These are phyloP conservation scores for Fusarium camptoceras DNA, from an alignment of 2,329 filamentous ascomycete genomes.

Conservation along the genomic window DNA sequence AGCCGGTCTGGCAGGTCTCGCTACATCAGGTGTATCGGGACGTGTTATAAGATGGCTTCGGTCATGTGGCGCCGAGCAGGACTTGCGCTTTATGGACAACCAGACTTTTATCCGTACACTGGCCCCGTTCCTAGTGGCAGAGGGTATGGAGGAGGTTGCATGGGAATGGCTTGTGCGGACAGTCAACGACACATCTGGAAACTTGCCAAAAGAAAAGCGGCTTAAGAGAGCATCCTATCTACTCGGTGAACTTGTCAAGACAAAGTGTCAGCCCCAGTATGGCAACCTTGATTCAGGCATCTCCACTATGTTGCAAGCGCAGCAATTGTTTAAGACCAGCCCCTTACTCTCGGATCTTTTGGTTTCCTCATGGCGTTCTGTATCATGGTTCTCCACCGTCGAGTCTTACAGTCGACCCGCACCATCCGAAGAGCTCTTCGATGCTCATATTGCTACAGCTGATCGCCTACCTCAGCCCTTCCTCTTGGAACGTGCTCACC, in stretches of 20 bases:
- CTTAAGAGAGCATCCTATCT: slow-evolving; percentile 49
- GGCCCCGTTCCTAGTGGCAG: slow-evolving; percentile 63
- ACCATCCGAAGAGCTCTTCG: slow-evolving; percentile 63
- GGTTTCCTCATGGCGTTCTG: slow-evolving; percentile 57
- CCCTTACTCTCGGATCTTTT: slow-evolving; percentile 54
- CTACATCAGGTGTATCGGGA: slow-evolving; percentile 58
- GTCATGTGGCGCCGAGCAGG: slow-evolving; percentile 60
- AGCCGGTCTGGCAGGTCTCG: slow-evolving; percentile 48
- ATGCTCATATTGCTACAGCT: slow-evolving; percentile 63
- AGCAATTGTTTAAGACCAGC: slow-evolving; percentile 55
- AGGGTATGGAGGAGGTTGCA: slow-evolving; percentile 62
- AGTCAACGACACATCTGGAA: slow-evolving; percentile 45
- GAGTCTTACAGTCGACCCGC: slow-evolving; percentile 59
- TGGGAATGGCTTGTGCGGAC: slow-evolving; percentile 66
- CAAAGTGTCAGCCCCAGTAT: slow-evolving; percentile 54
- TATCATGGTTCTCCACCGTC: slow-evolving; percentile 66
- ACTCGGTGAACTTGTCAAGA: slow-evolving; percentile 57
- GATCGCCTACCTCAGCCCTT: slow-evolving; percentile 53
- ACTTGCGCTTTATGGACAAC: slow-evolving; percentile 59
- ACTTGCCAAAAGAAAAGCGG: slow-evolving; percentile 38
- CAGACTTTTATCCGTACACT: slow-evolving; percentile 55
- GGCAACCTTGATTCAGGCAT: slow-evolving; percentile 64
- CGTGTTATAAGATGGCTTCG: slow-evolving; percentile 67
- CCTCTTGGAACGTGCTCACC: slow-evolving; percentile 63
- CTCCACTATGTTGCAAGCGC: slow-evolving; percentile 60